Base-by-base conservation (phyloP, 2,329 filamentous ascomycete species). In the Pyrenochaeta sp. region DNA sequence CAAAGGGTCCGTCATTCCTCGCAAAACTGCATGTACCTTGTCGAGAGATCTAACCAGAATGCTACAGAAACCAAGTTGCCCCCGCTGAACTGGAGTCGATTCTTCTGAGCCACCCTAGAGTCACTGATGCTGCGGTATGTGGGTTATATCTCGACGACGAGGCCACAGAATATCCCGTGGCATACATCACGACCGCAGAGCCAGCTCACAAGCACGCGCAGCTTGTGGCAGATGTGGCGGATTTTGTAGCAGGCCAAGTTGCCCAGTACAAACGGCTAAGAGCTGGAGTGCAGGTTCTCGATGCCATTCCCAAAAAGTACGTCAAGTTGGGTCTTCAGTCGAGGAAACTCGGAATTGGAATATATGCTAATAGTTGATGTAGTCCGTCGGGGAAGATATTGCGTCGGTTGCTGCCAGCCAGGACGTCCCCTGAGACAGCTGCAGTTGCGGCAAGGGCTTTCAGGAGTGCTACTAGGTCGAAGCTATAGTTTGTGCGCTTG, bases 31-130 rank as follows among this genome's bases (percentile, higher is more conserved):
- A 79, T 82, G 58, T 79, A 61, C 9, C 7, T 5, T 9, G n/a
- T n/a, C 24, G 5, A 19, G 35, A 24, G 21, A 11, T n/a, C 14
- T 35, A 20, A 36, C 18, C 6, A 7, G 82, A n/a, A 11, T 8
- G n/a, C n/a, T n/a, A 8, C n/a, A 42, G 40, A 3, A 35, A 42
- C 44, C 81, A 83, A 60, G 81, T 84, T 11, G 79, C 81, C 7
- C 81, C 81, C 1, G 80, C 81, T 2, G 81, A 84, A 56, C 63
- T 84, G 5, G 81, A 84, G 61, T 77, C 77, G 6, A 51, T 82
- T 5, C 63, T 83, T 14, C 66, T 82, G 11, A 75, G 78, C 13
- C 79, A 82, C 55, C 71, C 73, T 2, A 71, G 69, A 1, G 68
- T 89, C 17, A 74, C 9, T 8, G 29, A 31, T 17, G 29, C 29